A percentile compares a stretch with the other conserved stretches of the same genome.
Evolutionary conservation across 176 grass and related monocot species (phyloP).

Genomic region (Tillandsia leiboldiana): DNA sequence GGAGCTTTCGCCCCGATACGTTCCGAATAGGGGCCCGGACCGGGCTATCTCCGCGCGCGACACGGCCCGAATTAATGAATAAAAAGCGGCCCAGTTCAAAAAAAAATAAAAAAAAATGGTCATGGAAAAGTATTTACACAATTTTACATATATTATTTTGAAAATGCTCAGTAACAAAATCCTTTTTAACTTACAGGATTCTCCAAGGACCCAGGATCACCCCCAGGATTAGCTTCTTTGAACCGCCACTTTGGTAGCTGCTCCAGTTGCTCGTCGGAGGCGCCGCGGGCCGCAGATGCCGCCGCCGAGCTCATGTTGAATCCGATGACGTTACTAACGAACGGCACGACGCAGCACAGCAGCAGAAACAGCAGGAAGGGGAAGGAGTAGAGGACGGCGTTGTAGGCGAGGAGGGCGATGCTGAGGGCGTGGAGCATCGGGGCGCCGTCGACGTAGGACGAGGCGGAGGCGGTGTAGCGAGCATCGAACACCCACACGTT

Average conservation of each 20-base stretch:
- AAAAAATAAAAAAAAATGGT: too few species aligned
- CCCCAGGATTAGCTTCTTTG: slow-evolving; percentile 38
- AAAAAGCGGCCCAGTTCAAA: background rate
- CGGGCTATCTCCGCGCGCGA: background rate
- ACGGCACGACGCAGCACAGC: slow-evolving; percentile 87
- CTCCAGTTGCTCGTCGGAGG: slow-evolving; percentile 79
- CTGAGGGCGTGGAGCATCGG: slow-evolving; percentile 74
- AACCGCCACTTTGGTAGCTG: slow-evolving; percentile 65
- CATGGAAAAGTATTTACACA: too few species aligned
- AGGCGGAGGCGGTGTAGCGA: slow-evolving; percentile 44
- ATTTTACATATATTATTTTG: too few species aligned
- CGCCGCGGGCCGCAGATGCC: slow-evolving; percentile 53
- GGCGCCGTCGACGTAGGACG: slow-evolving; percentile 23
- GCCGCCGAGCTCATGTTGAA: slow-evolving; percentile 95
- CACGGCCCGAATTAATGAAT: background rate
- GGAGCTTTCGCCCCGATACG: too few species aligned
- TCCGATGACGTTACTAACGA: slow-evolving; percentile 53
- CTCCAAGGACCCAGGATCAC: slow-evolving; percentile 19
- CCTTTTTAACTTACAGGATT: slow-evolving; percentile 32
- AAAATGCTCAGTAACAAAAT: background rate
- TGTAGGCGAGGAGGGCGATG: slow-evolving; percentile 70
- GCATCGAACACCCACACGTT: slow-evolving; percentile 99
- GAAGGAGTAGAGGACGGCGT: slow-evolving; percentile 83
- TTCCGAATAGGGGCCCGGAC: too few species aligned
- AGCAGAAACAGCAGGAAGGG: slow-evolving; percentile 94